Base-by-base conservation (phyloP, 345 rosid genomes). In the Hypericum androsaemum region DNA sequence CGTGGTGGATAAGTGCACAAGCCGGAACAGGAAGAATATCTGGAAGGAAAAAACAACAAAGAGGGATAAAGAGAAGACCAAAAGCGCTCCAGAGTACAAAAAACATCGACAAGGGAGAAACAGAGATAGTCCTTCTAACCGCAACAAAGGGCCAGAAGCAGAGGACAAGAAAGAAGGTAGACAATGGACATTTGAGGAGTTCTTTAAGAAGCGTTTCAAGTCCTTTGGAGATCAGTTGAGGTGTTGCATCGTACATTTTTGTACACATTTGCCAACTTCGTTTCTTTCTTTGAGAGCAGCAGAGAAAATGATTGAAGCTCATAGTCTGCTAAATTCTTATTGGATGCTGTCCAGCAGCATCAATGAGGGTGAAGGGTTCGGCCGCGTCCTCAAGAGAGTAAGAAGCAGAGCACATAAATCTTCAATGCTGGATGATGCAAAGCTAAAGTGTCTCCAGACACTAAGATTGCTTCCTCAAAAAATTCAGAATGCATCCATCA, bases 401-500 rank as follows among this genome's bases (percentile, higher is more conserved):
- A n/a, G n/a, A n/a, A n/a, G n/a, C n/a, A n/a, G n/a, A n/a, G n/a
- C n/a, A n/a, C n/a, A n/a, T 10, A 32, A n/a, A n/a, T n/a, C n/a
- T n/a, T n/a, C n/a, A n/a, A n/a, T n/a, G n/a, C n/a, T n/a, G n/a
- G n/a, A n/a, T 22, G 12, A 14, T 8, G 8, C 7, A 37, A 6
- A 42, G 16, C 8, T 12, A 5, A 7, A 38, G 10, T 45, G 7
- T 15, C 3, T 10, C 16, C 0, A n/a, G n/a, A n/a, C n/a, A n/a
- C n/a, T n/a, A n/a, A n/a, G n/a, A n/a, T n/a, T n/a, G n/a, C n/a
- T n/a, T n/a, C n/a, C n/a, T n/a, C n/a, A n/a, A n/a, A n/a, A n/a
- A n/a, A 58, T 81, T 81, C 60, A 64, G 95, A 15, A 86, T 86
- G 95, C 95, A 86, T 70, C 95, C 92, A 7, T 65, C 73, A 0